Base-by-base conservation (phyloP, 306 rosid species). In the Quercus berberidifolia region DNA sequence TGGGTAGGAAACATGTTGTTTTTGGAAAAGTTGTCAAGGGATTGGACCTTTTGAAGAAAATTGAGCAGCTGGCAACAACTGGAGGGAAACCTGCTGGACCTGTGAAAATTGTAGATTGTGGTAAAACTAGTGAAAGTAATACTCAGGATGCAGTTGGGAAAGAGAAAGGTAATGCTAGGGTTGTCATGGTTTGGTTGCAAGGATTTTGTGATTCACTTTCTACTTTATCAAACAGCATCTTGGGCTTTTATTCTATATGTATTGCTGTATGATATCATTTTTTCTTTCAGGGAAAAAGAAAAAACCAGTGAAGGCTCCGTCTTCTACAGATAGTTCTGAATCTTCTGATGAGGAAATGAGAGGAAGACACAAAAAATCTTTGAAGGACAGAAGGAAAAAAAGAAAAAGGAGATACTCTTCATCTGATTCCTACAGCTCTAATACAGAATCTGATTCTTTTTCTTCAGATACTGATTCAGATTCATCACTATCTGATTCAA, bases 11-110 rank as follows among this genome's bases (percentile, higher is more conserved):
- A 83, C 99, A 96, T 78, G 98, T 96, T 69, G 96, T 96, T 75
- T 96, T 96, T 79, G 99, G 98, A 75, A 96, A 89, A 81, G 97
- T 93, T 79, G 87, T 87, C 68, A 69, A 83, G 78, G 99, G 99
- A 73, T 74, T 93, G 77, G 90, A 96, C 52, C 71, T 89, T 76
- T 73, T 96, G 84, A 87, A 93, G 87, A 91, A 89, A 89, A 89
- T 93, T 64, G 99, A 96, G 90, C 90, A 65, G 81, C 74, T 64
- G 71, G 99, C 94, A 76, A 80, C 99, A 51, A 82, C 89, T 58
- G 90, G 87, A 35, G 99, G 99, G 85, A 93, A 89, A 78, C 97
- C 97, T 88, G 70, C 77, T 20, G 87, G 78, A 78, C 75, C 86
- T n/a, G 93, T 96, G 73, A 93, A 87, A 90, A 90, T 96, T 85